Conservation (phyloP, 2,329 filamentous ascomycete species). For the Eutypella sp. region DNA sequence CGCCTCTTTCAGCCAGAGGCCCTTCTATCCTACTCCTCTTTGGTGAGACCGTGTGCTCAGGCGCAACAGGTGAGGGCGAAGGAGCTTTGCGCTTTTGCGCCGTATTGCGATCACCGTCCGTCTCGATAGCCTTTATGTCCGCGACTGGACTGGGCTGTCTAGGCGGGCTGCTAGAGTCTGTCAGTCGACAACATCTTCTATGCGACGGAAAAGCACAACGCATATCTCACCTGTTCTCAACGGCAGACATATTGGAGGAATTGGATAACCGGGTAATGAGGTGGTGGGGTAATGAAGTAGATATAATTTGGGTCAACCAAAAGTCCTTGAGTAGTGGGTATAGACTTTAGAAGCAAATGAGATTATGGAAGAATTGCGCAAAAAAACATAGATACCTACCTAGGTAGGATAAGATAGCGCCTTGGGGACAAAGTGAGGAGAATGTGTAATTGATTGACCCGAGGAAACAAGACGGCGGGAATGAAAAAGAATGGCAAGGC, state of each 20-base stretch:
- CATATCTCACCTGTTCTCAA: background rate
- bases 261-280: too few relatives aligned
- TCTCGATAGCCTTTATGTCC: conserved; percentile 10
- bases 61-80: conserved; percentile 11
- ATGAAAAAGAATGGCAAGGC: background rate
- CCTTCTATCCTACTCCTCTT: conserved; percentile 19
- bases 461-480: background rate
- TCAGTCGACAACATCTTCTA: background rate
- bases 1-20: conserved; percentile 10
- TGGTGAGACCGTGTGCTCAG: conserved; percentile 17
- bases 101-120: conserved; percentile 8
- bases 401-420: too few relatives aligned
- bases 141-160: conserved; percentile 10
- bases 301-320: too few relatives aligned
- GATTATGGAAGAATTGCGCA: too few relatives aligned
- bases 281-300: too few relatives aligned
- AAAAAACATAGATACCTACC: too few relatives aligned
- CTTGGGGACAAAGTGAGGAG: background rate
- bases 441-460: background rate
- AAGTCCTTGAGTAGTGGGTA: too few relatives aligned
- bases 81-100: conserved; percentile 29
- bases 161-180: conserved; percentile 3
- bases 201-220: background rate
- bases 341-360: too few relatives aligned
- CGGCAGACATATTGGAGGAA: background rate